These are phyloP conservation scores for Fusarium newnesense DNA, from an alignment of 2,329 filamentous ascomycete species.

Conservation along the genomic window DNA sequence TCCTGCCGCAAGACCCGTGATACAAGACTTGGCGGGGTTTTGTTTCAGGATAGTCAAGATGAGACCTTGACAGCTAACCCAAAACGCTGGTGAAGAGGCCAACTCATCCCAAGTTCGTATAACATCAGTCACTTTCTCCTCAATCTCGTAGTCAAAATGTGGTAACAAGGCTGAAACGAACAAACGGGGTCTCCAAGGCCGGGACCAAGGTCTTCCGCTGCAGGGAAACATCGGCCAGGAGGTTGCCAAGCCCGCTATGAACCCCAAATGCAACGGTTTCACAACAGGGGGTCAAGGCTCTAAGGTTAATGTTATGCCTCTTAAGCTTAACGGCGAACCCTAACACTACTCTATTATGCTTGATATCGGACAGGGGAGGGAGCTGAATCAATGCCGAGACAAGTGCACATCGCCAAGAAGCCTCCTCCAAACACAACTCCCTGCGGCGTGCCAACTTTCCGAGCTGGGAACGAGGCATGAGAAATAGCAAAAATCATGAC, in stretches of 20 bases:
- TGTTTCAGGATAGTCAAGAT: slow-evolving; percentile 17
- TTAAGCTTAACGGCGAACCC: slow-evolving; percentile 13
- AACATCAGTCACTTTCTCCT: not conserved
- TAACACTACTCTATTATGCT: not conserved
- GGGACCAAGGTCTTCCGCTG: slow-evolving; percentile 28
- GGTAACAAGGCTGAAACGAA: slow-evolving; percentile 21
- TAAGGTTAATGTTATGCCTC: slow-evolving; percentile 12
- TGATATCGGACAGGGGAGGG: not conserved
- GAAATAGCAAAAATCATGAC: slow-evolving; percentile 2
- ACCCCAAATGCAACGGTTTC: not conserved
- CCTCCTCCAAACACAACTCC: slow-evolving; percentile 16
- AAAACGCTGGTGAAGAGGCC: slow-evolving; percentile 21
- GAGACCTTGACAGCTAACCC: slow-evolving; percentile 23
- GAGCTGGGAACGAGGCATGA: slow-evolving; percentile 7
- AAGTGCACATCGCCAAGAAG: slow-evolving; percentile 13
- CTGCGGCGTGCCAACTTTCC: slow-evolving; percentile 12
- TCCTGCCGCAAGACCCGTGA: not conserved
- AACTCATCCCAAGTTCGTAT: not conserved
- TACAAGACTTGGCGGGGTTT: slow-evolving; percentile 3
- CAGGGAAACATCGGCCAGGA: slow-evolving; percentile 7
- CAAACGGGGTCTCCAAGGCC: slow-evolving; percentile 19
- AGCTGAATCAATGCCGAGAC: slow-evolving; percentile 20
- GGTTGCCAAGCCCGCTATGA: slow-evolving; percentile 14
- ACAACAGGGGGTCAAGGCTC: not conserved
- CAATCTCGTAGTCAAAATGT: not conserved